Evolutionary conservation across 2,329 filamentous ascomycete species (phyloP), one percentile per base, ranked within the genome.

Genomic region (Paecilomyces sp.): DNA sequence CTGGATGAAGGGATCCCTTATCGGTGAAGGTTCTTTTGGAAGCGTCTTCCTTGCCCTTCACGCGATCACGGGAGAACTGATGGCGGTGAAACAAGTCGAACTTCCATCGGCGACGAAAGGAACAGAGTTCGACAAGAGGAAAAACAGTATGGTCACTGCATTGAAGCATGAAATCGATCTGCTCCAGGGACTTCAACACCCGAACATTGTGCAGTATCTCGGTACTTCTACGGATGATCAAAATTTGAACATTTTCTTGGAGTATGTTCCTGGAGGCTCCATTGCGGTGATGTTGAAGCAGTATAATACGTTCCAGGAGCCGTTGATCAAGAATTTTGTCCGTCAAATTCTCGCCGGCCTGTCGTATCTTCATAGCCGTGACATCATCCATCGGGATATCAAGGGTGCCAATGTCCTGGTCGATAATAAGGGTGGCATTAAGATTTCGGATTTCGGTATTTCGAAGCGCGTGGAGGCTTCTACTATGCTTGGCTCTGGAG

Each of bases 211-310:
- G 74, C 94, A 97, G 73, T 99, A 99, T 72, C 86, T 99, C 7
- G 94, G 94, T 61, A 97, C 92, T 67, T 93, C 92, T 70, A 93
- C 91, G 8, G 94, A 96, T 63, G 86, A 91, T 18, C 88, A 92
- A 58, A 88, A 93, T 73, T 86, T 99, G 69, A 99, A 99, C 79
- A 99, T 99, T 89, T 99, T 99, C 86, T 87, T 99, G 71, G 94
- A 99, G 77, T 99, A 99, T 74, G 94, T 99, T 33, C 91, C 94
- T 15, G 94, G 94, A 76, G 94, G 94, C 54, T 97, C 93, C 12
- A 95, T 99, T 28, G 94, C 96, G 66, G 96, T 91, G 9, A 97
- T 99, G 92, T 88, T 99, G 65, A 94, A 97, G 79, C 96, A 95
- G 66, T 99, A 99, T 74, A 95, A 95, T 61, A 93, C 93, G 7